Base-by-base conservation (phyloP, 768 basidiomycete species). In the Termitomyces sp. region DNA sequence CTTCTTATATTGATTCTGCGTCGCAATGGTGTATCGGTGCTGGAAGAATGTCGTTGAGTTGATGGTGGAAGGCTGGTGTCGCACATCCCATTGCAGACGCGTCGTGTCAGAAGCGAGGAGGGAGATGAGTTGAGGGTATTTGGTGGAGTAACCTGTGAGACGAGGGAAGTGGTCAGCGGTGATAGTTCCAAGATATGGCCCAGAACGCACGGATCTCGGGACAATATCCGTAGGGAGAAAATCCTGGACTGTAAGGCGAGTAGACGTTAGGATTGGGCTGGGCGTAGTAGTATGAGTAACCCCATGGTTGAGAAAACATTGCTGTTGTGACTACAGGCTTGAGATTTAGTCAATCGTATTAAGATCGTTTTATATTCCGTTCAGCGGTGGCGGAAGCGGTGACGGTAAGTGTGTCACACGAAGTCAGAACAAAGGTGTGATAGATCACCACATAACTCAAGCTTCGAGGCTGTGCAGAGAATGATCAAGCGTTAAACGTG, bases 1-100 rank as follows among this genome's bases (percentile, higher is more conserved):
- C 28, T 76, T 70, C 41, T 67, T 68, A 9, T 75, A 70, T 5
- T 72, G 68, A 21, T 60, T 67, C 21, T 70, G 65, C 26, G 76
- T 68, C 1, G 78, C 82, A 43, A 67, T 69, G 17, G 71, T 59
- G 17, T 53, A 40, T 12, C 61, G 55, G 19, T 54, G 28, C 15
- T 53, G 19, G 45, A 43, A 52, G 46, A 54, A 62, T 14, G 56
- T 62, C 26, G 58, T 42, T 11, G 49, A 47, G 11, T 56, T 35
- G 35, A 62, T 62, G 19, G 35, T 33, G 5, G 43, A 45, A 11
- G 61, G 53, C 28, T 38, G 43, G 0, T 28, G 15, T 2, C 44
- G 48, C 11, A 56, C 53, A 38, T 62, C 55, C 47, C 56, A 62
- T 14, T 44, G 42, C 8, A 62, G 40, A 30, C 53, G 58, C 10